These are phyloP conservation scores for Hyphodiscus hymeniophilus DNA, from an alignment of 495 filamentous ascomycete species.

Conservation along the genomic window DNA sequence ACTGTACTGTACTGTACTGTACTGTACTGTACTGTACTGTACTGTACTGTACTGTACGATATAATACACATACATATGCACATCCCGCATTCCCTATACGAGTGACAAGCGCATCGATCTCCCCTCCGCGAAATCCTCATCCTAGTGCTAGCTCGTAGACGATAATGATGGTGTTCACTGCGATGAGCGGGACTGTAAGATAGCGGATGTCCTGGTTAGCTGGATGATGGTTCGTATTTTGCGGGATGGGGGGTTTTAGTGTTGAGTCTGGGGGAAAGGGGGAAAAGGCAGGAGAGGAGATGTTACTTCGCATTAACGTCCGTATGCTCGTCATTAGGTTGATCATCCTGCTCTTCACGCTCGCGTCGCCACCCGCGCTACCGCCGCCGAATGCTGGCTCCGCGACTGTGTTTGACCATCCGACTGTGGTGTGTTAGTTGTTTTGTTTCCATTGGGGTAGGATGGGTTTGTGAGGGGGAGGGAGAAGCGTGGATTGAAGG, in stretches of 20 bases:
- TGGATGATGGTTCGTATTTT: neutral
- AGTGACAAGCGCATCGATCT: too few species aligned
- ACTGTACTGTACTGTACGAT: too few species aligned
- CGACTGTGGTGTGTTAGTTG: conserved; percentile 50
- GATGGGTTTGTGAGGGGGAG: neutral
- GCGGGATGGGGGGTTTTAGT: neutral
- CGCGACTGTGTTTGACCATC: conserved; percentile 56
- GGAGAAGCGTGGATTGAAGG: neutral
- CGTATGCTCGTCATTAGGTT: conserved; percentile 86
- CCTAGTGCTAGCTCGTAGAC: conserved; percentile 83
- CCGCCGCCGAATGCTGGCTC: conserved; percentile 70
- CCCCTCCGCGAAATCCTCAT: too few species aligned
- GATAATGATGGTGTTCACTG: conserved; percentile 84
- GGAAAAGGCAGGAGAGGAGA: conserved; percentile 1
- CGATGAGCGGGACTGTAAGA: conserved; percentile 91
- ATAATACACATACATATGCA: too few species aligned
- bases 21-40: too few species aligned
- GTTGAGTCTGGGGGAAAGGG: neutral
- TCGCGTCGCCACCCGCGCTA: conserved; percentile 51
- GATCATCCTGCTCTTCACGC: conserved; percentile 79
- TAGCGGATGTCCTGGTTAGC: neutral
- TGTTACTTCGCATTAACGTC: conserved; percentile 91
- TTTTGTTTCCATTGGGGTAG: neutral
- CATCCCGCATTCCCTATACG: too few species aligned
- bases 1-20: too few species aligned